These are phyloP conservation scores for Trametes sanguinea DNA, from an alignment of 768 basidiomycete genomes.

Conservation along the genomic window DNA sequence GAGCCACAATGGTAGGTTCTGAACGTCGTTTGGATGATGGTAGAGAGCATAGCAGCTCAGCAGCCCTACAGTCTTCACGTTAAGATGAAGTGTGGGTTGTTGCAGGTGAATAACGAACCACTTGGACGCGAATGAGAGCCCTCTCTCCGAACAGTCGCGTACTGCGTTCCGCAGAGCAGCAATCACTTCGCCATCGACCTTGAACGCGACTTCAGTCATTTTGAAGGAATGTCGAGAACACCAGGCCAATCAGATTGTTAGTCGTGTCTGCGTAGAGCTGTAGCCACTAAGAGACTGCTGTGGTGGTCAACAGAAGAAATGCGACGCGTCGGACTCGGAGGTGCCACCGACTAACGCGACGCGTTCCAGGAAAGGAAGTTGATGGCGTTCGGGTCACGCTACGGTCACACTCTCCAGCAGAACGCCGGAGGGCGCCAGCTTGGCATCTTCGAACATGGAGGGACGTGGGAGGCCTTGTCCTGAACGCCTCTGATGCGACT, in stretches of 20 bases:
- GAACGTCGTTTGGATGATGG: slow-evolving; percentile 48
- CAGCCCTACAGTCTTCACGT: slow-evolving; percentile 52
- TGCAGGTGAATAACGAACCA: slow-evolving; percentile 50
- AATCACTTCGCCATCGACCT: slow-evolving; percentile 53
- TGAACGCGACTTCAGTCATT: slow-evolving; percentile 11
- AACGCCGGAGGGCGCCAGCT: slow-evolving; percentile 3
- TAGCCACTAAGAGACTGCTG: not conserved
- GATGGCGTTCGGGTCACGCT: not conserved
- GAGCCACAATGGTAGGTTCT: slow-evolving; percentile 28
- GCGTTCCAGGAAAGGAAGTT: slow-evolving; percentile 7
- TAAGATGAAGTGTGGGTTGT: not conserved
- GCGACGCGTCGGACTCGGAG: not conserved
- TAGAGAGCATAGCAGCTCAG: slow-evolving; percentile 70
- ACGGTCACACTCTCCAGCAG: slow-evolving; percentile 2
- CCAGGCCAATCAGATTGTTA: too few species aligned
- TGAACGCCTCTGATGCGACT: not conserved
- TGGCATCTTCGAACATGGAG: slow-evolving; percentile 9
- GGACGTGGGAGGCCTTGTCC: not conserved
- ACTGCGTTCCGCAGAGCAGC: slow-evolving; percentile 61
- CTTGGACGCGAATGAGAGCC: slow-evolving; percentile 70
- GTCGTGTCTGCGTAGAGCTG: not conserved
- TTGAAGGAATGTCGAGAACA: too few species aligned
- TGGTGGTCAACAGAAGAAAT: not conserved
- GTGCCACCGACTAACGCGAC: slow-evolving; percentile 13
- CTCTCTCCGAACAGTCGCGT: slow-evolving; percentile 73